phyloP scores from a whole-genome alignment of 768 basidiomycete species.

The Pisolithus tinctorius region DNA sequence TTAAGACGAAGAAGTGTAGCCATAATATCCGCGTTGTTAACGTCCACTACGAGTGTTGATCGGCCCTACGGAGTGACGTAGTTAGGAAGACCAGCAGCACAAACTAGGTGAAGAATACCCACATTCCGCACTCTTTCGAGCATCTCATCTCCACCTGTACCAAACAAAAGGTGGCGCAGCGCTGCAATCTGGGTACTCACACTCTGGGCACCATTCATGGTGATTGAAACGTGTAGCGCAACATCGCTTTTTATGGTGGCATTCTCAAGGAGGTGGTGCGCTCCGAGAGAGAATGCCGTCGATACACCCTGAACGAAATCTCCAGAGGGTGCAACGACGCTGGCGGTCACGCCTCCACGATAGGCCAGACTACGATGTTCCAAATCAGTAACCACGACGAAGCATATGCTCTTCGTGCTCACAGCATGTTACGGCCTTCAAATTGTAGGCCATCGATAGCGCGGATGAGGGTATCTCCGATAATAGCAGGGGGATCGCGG shows the following conservation, averaged over 20 bases:
- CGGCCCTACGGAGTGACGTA: conserved; percentile 35
- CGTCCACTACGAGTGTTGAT: conserved; percentile 61
- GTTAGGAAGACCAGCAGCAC: neutral
- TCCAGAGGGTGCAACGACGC: conserved; percentile 44
- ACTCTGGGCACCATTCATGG: conserved; percentile 35
- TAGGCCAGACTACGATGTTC: conserved; percentile 46
- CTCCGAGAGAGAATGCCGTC: conserved; percentile 51
- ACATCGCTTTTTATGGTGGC: conserved; percentile 55
- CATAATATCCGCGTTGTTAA: conserved; percentile 68
- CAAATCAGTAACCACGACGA: neutral
- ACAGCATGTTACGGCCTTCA: conserved; percentile 66
- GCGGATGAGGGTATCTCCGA: conserved; percentile 49
- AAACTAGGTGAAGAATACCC: neutral
- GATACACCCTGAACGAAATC: conserved; percentile 53
- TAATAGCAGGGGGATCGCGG: conserved; percentile 35
- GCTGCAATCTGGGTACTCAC: conserved; percentile 63
- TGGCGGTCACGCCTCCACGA: conserved; percentile 57
- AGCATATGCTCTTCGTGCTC: conserved; percentile 22
- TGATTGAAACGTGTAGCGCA: conserved; percentile 59
- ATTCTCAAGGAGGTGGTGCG: conserved; percentile 48
- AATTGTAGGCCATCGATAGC: conserved; percentile 75
- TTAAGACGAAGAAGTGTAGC: conserved; percentile 63
- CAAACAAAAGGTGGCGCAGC: conserved; percentile 53
- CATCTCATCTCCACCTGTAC: conserved; percentile 40
- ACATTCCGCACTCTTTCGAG: conserved; percentile 13